Percentiles rank a stretch among this genome's conserved stretches.
phyloP scores from a whole-genome alignment of 768 basidiomycete genomes.

The Rossbeevera mucosa region DNA sequence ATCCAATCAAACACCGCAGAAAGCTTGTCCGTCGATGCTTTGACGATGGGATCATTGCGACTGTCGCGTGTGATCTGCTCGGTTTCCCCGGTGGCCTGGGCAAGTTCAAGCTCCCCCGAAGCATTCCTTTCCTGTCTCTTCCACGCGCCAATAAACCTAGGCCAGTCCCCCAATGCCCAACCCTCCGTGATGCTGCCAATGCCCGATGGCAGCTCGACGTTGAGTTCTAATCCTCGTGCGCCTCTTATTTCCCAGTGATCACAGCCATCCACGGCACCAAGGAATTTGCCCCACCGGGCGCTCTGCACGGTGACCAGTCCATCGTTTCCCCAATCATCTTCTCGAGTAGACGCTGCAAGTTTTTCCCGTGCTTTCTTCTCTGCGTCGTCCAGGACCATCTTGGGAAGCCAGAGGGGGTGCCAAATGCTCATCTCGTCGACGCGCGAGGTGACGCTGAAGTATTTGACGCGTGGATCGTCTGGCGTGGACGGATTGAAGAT shows the following conservation, averaged over 20 bases:
- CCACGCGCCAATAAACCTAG: conserved; percentile 57
- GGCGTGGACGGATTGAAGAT: conserved; percentile 83
- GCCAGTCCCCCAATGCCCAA: conserved; percentile 53
- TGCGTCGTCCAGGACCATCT: conserved; percentile 85
- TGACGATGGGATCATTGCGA: conserved; percentile 52
- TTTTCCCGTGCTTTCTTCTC: conserved; percentile 57
- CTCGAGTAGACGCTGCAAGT: conserved; percentile 35
- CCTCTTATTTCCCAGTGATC: conserved; percentile 98
- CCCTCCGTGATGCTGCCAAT: conserved; percentile 40
- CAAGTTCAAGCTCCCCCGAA: conserved; percentile 31
- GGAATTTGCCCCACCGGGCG: conserved; percentile 93
- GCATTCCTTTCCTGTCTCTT: conserved; percentile 48
- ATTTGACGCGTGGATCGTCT: conserved; percentile 76
- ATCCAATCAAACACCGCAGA: conserved; percentile 79
- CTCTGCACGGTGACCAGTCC: conserved; percentile 89
- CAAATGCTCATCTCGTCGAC: conserved; percentile 60
- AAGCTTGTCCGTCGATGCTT: conserved; percentile 64
- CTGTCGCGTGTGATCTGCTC: conserved; percentile 26
- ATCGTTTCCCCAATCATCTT: conserved; percentile 78
- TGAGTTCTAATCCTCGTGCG: conserved; percentile 70
- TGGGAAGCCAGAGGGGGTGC: conserved; percentile 97
- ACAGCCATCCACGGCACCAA: conserved; percentile 83
- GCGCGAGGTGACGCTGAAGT: conserved; percentile 89
- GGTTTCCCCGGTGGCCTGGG: conserved; percentile 16
- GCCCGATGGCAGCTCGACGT: conserved; percentile 53